Base-by-base conservation (phyloP, 306 rosid species). In the Gillenia trifoliata region DNA sequence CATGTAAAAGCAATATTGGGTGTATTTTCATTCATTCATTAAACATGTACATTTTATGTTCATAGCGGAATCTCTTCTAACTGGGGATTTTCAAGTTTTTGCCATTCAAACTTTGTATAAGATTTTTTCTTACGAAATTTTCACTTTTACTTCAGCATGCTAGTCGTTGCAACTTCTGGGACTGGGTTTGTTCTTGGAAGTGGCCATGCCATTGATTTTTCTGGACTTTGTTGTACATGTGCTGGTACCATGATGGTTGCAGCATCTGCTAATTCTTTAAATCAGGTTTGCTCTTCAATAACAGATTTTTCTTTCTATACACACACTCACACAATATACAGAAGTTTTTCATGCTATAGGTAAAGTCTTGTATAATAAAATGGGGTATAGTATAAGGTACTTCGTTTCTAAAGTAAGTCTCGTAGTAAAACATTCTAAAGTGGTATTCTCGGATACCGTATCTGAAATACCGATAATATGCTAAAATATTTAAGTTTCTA, bases 201-300 rank as follows among this genome's bases (percentile, higher is more conserved):
- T 72, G 82, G 87, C 55, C 80, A 79, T 82, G 86, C 86, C 26
- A 28, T 94, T 52, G 93, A 94, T 77, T 68, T 90, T 16, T 25
- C 88, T 0, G 86, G 87, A 22, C 95, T 94, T 78, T 90, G 92
- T 64, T 88, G 83, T 80, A 94, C 98, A 75, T 94, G 98, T 74
- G 73, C 89, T 41, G 98, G 98, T 57, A 94, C 98, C 64, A 94
- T 94, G 98, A 88, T 91, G 98, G 96, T 94, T 85, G 95, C 98
- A 50, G 96, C 97, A 64, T 91, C 97, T 70, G 98, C 97, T 49
- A 94, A 78, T 75, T 82, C 98, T 43, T 86, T 94, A 79, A 94
- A 94, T 82, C 97, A 94, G 98, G 98, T 91, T 72, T 59, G 62
- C 77, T 77, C 70, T 77, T 82, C 45, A 36, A 20, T 49, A 26